These are phyloP conservation scores for Daldinia decipiens DNA, from an alignment of 495 filamentous ascomycete species.

Conservation along the genomic window DNA sequence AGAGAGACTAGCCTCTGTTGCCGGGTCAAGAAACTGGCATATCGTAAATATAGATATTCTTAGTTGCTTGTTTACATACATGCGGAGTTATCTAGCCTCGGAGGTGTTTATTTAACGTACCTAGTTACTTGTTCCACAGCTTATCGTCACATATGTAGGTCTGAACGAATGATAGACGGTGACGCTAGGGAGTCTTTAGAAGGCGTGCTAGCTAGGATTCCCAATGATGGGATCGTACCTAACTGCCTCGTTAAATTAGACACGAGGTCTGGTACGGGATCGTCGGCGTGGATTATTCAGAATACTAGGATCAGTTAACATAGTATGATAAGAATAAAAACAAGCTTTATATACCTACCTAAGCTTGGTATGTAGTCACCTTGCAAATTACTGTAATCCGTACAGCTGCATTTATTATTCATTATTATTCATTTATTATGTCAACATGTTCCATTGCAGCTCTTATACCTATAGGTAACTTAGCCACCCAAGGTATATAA, in stretches of 20 bases:
- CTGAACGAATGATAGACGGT: background rate
- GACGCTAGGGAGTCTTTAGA: conserved; percentile 14
- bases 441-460: background rate
- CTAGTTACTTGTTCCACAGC: conserved; percentile 1
- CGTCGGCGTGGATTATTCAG: no score
- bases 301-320: conserved; percentile 5
- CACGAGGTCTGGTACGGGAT: background rate
- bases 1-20: background rate
- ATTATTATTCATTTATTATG: background rate
- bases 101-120: no score
- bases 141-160: background rate
- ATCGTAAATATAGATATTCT: background rate
- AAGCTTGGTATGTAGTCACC: conserved; percentile 17
- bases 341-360: background rate
- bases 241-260: conserved; percentile 16
- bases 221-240: conserved; percentile 3
- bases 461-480: background rate
- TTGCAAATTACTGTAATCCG: background rate
- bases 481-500: no score
- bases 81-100: background rate
- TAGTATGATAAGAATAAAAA: background rate
- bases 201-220: conserved; percentile 39
- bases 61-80: background rate
- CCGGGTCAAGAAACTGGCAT: background rate
- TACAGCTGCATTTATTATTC: background rate